phyloP scores from a whole-genome alignment of 768 basidiomycete species.

The Cubamyces lactineus region DNA sequence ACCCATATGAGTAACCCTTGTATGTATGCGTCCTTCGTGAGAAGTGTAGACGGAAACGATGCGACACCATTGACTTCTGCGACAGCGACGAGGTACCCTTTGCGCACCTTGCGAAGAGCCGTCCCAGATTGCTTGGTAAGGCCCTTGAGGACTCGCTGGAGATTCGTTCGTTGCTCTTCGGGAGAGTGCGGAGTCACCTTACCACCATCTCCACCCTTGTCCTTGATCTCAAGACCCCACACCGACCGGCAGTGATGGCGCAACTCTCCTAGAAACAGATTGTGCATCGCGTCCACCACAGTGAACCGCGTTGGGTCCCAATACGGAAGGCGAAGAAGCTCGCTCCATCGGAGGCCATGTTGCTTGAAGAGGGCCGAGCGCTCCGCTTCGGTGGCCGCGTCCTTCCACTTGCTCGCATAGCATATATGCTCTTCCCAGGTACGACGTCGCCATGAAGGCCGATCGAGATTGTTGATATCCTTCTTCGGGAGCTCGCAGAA shows the following conservation, averaged over 20 bases:
- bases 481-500: constrained; percentile 29
- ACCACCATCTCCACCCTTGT: neutral
- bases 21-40: neutral
- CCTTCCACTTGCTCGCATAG: constrained; percentile 21
- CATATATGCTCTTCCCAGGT: neutral
- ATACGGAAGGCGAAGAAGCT: constrained; percentile 31
- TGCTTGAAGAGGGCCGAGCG: constrained; percentile 18
- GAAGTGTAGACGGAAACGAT: neutral
- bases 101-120: neutral
- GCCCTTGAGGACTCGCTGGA: neutral
- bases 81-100: neutral
- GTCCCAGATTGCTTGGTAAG: neutral
- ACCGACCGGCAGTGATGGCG: constrained; percentile 38
- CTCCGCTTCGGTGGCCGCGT: constrained; percentile 9
- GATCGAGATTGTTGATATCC: constrained; percentile 36
- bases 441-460: constrained; percentile 30
- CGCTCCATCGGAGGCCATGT: constrained; percentile 30
- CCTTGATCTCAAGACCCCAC: constrained; percentile 8
- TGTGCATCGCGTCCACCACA: constrained; percentile 35
- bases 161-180: no score
- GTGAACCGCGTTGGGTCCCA: constrained; percentile 29
- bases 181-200: no score
- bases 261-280: constrained; percentile 27
- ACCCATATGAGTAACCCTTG: neutral
- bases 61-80: neutral